Conservation (phyloP, 768 basidiomycete genomes). For the Russula dissimulans region DNA sequence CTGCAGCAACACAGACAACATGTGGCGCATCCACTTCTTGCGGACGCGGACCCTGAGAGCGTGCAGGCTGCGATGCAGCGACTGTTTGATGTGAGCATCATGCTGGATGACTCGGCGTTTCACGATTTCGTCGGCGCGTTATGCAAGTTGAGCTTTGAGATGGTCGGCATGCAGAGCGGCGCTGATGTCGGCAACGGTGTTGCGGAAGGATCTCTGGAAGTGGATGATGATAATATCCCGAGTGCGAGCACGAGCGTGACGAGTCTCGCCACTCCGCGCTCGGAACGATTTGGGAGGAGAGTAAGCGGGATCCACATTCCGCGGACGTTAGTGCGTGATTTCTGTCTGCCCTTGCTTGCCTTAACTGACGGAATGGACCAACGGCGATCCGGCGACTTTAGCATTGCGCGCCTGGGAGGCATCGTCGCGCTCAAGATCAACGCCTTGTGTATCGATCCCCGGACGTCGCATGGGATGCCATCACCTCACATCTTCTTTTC, state of each 20-base stretch:
- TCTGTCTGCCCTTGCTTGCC: not conserved
- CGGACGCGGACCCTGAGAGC: conserved; percentile 67
- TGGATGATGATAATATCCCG: conserved; percentile 31
- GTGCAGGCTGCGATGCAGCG: conserved; percentile 68
- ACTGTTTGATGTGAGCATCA: conserved; percentile 79
- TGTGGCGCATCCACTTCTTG: conserved; percentile 42
- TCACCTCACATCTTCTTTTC: conserved; percentile 70
- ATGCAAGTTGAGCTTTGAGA: conserved; percentile 81
- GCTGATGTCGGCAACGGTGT: not conserved
- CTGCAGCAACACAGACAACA: conserved; percentile 22
- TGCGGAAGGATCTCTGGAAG: conserved; percentile 5
- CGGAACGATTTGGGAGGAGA: conserved; percentile 42
- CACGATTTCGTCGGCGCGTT: conserved; percentile 66
- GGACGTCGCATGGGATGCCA: conserved; percentile 75
- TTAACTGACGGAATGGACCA: not conserved
- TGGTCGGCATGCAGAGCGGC: conserved; percentile 81
- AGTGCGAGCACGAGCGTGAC: conserved; percentile 25
- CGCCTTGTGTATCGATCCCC: conserved; percentile 79
- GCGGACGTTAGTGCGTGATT: conserved; percentile 53
- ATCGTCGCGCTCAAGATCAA: conserved; percentile 79
- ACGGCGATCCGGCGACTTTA: conserved; percentile 87
- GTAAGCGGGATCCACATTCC: conserved; percentile 87
- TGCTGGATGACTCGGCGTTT: conserved; percentile 77
- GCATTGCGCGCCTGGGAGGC: conserved; percentile 76
- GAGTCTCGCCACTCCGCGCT: conserved; percentile 34